Conservation (phyloP, 208 protist species). For the Trypanosoma rangeli region DNA sequence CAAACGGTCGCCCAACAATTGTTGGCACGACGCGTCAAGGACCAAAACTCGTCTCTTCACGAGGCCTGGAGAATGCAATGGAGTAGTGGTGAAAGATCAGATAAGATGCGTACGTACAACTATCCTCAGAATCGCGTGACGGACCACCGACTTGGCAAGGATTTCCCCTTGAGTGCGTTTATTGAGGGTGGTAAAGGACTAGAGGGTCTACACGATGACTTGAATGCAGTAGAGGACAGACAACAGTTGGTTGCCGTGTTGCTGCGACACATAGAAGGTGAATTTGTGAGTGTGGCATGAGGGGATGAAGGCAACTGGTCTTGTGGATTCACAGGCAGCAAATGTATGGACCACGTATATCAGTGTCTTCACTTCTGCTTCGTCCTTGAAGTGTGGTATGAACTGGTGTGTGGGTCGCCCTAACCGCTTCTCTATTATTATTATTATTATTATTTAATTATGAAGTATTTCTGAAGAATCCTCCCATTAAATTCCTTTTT, state of each 20-base stretch:
- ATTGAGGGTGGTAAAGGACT: conserved; percentile 74
- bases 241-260: conserved; percentile 64
- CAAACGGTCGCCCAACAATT: conserved; percentile 88
- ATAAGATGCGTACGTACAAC: conserved; percentile 92
- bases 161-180: conserved; percentile 74
- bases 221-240: conserved; percentile 72
- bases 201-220: conserved; percentile 69
- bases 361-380: neutral
- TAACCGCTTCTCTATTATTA: neutral
- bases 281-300: conserved; percentile 54
- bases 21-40: conserved; percentile 52
- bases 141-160: conserved; percentile 86
- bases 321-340: neutral
- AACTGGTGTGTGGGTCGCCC: too few relatives aligned
- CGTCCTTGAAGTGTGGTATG: neutral
- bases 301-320: neutral
- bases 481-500: neutral
- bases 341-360: neutral
- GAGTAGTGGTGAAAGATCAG: conserved; percentile 88
- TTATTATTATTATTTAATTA: conserved; percentile 2
- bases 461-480: neutral
- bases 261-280: conserved; percentile 71
- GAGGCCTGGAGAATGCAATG: conserved; percentile 80
- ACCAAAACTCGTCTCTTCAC: conserved; percentile 76
- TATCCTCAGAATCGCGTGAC: conserved; percentile 89